phyloP scores from a whole-genome alignment of 345 rosid genomes.

The Excoecaria agallocha region DNA sequence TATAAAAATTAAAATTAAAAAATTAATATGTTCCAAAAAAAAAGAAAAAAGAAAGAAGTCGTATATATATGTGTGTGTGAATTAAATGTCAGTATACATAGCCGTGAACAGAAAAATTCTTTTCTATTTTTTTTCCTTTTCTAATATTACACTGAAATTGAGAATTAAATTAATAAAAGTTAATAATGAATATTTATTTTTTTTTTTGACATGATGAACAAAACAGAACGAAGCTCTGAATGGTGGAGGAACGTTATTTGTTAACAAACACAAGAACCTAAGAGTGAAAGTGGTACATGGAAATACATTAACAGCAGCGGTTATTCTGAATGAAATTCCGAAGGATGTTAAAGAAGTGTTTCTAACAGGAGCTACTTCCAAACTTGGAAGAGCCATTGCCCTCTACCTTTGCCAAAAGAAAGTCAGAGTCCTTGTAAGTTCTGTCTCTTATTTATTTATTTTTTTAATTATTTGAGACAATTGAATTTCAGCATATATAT shows the following conservation, averaged over 20 bases:
- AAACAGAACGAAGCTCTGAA: constrained; percentile 85
- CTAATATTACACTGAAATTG: too few relatives aligned
- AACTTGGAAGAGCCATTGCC: constrained; percentile 95
- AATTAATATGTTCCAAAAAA: too few relatives aligned
- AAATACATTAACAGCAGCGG: constrained; percentile 95
- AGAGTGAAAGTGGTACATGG: constrained; percentile 94
- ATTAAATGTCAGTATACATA: too few relatives aligned
- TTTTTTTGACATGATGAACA: background rate
- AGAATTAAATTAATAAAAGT: background rate
- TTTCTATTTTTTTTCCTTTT: too few relatives aligned
- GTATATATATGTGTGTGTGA: too few relatives aligned
- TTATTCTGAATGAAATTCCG: constrained; percentile 74
- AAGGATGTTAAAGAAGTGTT: constrained; percentile 77
- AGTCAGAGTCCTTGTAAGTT: constrained; percentile 82
- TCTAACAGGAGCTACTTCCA: constrained; percentile 95
- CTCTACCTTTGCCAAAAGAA: constrained; percentile 79
- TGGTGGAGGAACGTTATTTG: constrained; percentile 94
- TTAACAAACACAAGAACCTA: constrained; percentile 73
- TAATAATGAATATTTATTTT: background rate
- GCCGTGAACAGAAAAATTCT: too few relatives aligned
- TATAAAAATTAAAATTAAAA: too few relatives aligned
- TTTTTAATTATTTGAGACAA: too few relatives aligned
- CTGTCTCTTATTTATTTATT: background rate
- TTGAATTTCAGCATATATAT: too few relatives aligned
- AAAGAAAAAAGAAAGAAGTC: too few relatives aligned